Evolutionary conservation across 2,329 filamentous ascomycete species (phyloP), one percentile per base, ranked within the genome.

Genomic region (Aspergillus persii): DNA sequence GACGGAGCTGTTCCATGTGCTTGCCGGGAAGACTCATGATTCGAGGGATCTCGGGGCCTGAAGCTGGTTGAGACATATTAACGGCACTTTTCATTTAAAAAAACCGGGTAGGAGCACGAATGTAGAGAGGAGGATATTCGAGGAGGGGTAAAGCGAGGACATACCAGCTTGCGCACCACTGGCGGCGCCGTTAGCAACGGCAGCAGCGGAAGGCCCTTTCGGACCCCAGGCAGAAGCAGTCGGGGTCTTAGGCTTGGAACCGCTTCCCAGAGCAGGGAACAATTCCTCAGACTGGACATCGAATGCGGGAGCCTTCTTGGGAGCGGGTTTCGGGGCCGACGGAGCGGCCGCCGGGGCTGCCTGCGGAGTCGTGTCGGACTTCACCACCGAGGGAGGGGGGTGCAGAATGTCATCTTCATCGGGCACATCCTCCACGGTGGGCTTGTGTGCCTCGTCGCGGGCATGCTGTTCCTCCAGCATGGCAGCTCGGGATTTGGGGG

Each of bases 251-350:
- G 86, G 80, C 77, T 92, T 93, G 55, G 86, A 81, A 6, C 77
- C 84, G 63, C 85, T 83, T 56, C 93, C 94, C 50, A 99, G 85
- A 68, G 93, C 88, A n/a, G 95, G 95, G 83, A 99, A 99, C 60
- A 91, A 81, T 77, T 98, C 93, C 72, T 96, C 90, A 18, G 91
- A 96, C 70, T 91, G 85, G 23, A 91, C 93, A 76, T 98, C 91
- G 62, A 97, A 80, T 54, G 82, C 73, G 2, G 79, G 74, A 36
- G 81, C 75, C 61, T 72, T 75, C 61, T 71, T 71, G 8, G 70
- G 61, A 33, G 72, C 71, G 29, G 72, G 60, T 57, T 84, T 80
- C 39, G 81, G 60, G 31, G 56, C 61, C 4, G 77, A 64, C 74
- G 75, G 54, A 55, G 79, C 72, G 41, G 68, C 62, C 47, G 69